A percentile compares a stretch with the other conserved stretches of the same genome.
These are phyloP conservation scores for Boechera retrofracta DNA, from an alignment of 345 rosid species.

Conservation along the genomic window DNA sequence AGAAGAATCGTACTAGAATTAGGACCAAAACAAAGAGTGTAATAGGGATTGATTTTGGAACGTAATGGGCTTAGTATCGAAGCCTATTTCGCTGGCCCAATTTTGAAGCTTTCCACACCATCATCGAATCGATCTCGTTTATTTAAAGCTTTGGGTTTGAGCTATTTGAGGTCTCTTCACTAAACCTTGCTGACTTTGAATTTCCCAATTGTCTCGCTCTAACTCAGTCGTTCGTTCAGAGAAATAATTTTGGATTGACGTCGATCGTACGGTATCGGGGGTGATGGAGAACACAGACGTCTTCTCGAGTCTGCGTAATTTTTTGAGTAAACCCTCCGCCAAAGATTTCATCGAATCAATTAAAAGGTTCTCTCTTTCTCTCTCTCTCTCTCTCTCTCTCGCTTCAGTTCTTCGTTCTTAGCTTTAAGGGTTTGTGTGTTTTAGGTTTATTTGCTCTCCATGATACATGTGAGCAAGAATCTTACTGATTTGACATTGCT, in stretches of 20 bases:
- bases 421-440: background rate
- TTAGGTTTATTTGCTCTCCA: background rate
- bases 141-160: background rate
- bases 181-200: background rate
- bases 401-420: background rate
- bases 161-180: background rate
- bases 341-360: background rate
- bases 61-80: background rate
- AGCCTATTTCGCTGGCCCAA: constrained; percentile 6
- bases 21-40: background rate
- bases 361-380: constrained; percentile 1
- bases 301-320: background rate
- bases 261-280: constrained; percentile 26
- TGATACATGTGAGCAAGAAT: background rate
- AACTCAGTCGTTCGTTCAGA: background rate
- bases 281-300: constrained; percentile 4
- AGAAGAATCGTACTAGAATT: background rate
- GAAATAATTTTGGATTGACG: background rate
- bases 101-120: background rate
- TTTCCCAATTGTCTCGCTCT: background rate
- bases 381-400: background rate
- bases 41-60: background rate
- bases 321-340: constrained; percentile 13
- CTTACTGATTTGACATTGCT: background rate
- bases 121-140: background rate